Evolutionary conservation across 2,329 filamentous ascomycete species (phyloP), one percentile per base, ranked within the genome.

Genomic region (Diaporthe destruens): DNA sequence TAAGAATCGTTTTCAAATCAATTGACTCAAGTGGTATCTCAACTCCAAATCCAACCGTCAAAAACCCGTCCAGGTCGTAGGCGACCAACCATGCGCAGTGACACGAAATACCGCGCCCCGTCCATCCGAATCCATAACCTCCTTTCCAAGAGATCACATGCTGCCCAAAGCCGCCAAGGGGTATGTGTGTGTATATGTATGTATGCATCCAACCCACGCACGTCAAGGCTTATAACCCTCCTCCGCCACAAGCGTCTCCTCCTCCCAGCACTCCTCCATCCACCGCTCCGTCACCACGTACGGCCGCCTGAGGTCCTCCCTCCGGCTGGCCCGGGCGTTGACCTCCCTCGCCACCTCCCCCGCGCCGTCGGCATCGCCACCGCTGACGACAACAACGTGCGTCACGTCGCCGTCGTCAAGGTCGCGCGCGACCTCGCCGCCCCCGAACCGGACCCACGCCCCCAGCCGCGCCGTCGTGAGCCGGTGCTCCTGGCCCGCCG

Each of bases 191-290:
- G 5, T 29, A 5, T 29, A 29, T 5, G 29, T 29, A 29, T 29
- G 2, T 29, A 29, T 29, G 29, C 29, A 29, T 29, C 29, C 29
- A 29, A n/a, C n/a, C 29, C 29, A 29, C 29, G 29, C 29, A 49
- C 32, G 20, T 29, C 32, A 47, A 5, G 75, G 75, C 9, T 77
- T 79, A 77, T 87, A 90, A 53, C 84, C 82, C 77, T 96, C 94
- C 83, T 98, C 96, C 76, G 97, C 94, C 59, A 98, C 80, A 74
- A 93, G 78, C 0, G 94, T 97, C 75, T 86, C 87, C 80, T 96
- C 94, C 72, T 85, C 86, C 94, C 95, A 98, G 77, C 93, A 94
- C 68, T 93, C 90, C 66, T 91, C 87, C 0, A 98, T 82, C 96
- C 96, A 99, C 18, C 85, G 84, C 12, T 86, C 80, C 0, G 84